phyloP scores from a whole-genome alignment of 106 monocot genomes.

The Hemerocallis citrina region DNA sequence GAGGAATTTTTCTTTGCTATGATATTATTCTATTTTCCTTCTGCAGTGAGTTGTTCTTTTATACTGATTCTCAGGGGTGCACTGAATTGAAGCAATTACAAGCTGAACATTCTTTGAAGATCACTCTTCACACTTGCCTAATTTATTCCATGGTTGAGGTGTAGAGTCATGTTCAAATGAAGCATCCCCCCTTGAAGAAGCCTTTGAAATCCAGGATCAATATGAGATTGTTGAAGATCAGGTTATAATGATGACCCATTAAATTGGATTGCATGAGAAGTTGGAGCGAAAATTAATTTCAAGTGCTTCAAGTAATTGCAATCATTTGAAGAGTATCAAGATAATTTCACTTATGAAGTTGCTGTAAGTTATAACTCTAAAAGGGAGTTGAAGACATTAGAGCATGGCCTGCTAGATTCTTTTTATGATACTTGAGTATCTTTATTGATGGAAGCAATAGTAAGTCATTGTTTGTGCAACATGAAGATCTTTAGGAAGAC shows the following conservation, averaged over 20 bases:
- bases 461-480: slow-evolving; percentile 27
- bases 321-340: slow-evolving; percentile 48
- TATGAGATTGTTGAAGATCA: slow-evolving; percentile 43
- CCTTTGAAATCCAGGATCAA: slow-evolving; percentile 24
- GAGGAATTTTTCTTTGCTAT: slow-evolving; percentile 9
- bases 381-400: slow-evolving; percentile 34
- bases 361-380: slow-evolving; percentile 25
- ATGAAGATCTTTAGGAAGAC: slow-evolving; percentile 35
- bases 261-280: slow-evolving; percentile 55
- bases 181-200: slow-evolving; percentile 52
- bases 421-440: slow-evolving; percentile 26
- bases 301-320: slow-evolving; percentile 32
- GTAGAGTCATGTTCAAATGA: slow-evolving; percentile 47
- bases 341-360: slow-evolving; percentile 33
- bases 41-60: slow-evolving; percentile 52
- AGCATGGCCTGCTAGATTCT: slow-evolving; percentile 19
- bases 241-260: slow-evolving; percentile 29
- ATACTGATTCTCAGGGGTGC: slow-evolving; percentile 62
- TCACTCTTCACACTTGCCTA: slow-evolving; percentile 35
- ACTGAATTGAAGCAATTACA: slow-evolving; percentile 70
- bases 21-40: slow-evolving; percentile 12
- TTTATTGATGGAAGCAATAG: slow-evolving; percentile 31
- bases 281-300: slow-evolving; percentile 32
- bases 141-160: slow-evolving; percentile 39
- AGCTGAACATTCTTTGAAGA: slow-evolving; percentile 68